Conservation (phyloP, 2,329 filamentous ascomycete genomes). For the Chalara sp. region DNA sequence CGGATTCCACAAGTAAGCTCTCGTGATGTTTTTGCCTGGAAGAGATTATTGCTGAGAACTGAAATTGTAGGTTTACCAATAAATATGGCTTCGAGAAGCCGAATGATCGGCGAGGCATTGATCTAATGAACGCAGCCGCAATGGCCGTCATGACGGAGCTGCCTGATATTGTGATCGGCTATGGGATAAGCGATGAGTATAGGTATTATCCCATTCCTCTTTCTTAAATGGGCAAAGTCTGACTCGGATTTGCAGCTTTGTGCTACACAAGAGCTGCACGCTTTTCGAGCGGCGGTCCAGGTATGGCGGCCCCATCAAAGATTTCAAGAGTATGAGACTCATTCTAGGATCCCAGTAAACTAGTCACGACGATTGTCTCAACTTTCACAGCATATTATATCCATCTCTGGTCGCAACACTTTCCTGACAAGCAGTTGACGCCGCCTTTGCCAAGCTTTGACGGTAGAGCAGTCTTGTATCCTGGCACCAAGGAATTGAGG, state of each 20-base stretch:
- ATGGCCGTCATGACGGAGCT: slow-evolving; percentile 75
- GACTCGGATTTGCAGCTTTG: slow-evolving; percentile 53
- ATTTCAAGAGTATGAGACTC: slow-evolving; percentile 2
- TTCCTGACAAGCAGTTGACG: slow-evolving; percentile 63
- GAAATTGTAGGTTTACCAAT: slow-evolving; percentile 58
- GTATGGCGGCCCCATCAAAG: slow-evolving; percentile 35
- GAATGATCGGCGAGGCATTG: slow-evolving; percentile 78
- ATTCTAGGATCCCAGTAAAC: slow-evolving; percentile 56
- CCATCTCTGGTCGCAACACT: slow-evolving; percentile 69
- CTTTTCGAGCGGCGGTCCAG: slow-evolving; percentile 82
- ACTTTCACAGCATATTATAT: slow-evolving; percentile 92
- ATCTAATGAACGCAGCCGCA: slow-evolving; percentile 95
- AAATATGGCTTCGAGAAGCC: slow-evolving; percentile 87
- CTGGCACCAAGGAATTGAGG: slow-evolving; percentile 70
- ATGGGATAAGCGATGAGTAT: slow-evolving; percentile 93
- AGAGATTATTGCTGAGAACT: slow-evolving; percentile 1
- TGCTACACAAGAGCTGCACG: slow-evolving; percentile 74
- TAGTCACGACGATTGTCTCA: slow-evolving; percentile 84
- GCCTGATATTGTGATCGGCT: slow-evolving; percentile 79
- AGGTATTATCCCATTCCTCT: slow-evolving; percentile 40
- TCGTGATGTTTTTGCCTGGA: slow-evolving; percentile 6
- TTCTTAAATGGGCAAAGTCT: slow-evolving; percentile 5
- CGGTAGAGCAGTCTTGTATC: slow-evolving; percentile 85
- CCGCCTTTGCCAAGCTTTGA: slow-evolving; percentile 84
- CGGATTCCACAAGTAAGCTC: slow-evolving; percentile 79